Percentiles rank a stretch among this genome's conserved stretches.
Conservation (phyloP, 2,329 filamentous ascomycete species). For the Aspergillus sp. region DNA sequence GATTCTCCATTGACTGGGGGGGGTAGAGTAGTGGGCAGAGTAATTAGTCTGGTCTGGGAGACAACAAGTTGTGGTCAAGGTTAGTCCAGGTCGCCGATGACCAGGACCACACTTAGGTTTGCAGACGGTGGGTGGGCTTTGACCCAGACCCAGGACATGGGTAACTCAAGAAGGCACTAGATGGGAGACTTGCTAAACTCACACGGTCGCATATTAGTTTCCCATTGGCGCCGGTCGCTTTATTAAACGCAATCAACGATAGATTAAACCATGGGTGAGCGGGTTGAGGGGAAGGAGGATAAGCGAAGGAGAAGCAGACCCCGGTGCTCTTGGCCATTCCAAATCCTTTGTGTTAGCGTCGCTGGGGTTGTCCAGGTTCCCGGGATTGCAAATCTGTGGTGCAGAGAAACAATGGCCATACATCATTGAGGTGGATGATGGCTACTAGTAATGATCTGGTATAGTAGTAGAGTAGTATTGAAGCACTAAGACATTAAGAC, state of each 20-base stretch:
- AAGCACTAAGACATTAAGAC: too few relatives aligned
- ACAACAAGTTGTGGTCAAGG: neutral
- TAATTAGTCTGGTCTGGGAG: neutral
- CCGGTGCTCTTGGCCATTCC: constrained; percentile 1
- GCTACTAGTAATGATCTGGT: neutral
- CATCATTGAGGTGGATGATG: neutral
- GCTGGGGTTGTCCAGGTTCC: constrained; percentile 12
- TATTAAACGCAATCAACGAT: constrained; percentile 6
- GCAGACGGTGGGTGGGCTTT: neutral
- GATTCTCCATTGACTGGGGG: neutral
- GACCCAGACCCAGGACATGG: neutral
- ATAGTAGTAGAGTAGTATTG: too few relatives aligned
- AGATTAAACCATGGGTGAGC: constrained; percentile 1
- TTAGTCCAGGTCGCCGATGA: neutral
- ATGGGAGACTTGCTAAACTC: neutral
- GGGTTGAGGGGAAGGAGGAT: neutral
- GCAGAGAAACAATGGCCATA: constrained; percentile 7
- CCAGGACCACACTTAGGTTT: neutral
- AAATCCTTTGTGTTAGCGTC: constrained; percentile 13
- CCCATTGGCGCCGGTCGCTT: neutral
- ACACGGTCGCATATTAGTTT: neutral
- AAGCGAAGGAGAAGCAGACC: neutral
- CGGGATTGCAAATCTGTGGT: constrained; percentile 2
- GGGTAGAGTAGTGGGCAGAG: neutral
- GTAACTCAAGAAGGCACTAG: neutral